A percentile compares a stretch with the other conserved stretches of the same genome.
These are phyloP conservation scores for Diaporthe sp. DNA, from an alignment of 2,329 filamentous ascomycete species.

Conservation along the genomic window DNA sequence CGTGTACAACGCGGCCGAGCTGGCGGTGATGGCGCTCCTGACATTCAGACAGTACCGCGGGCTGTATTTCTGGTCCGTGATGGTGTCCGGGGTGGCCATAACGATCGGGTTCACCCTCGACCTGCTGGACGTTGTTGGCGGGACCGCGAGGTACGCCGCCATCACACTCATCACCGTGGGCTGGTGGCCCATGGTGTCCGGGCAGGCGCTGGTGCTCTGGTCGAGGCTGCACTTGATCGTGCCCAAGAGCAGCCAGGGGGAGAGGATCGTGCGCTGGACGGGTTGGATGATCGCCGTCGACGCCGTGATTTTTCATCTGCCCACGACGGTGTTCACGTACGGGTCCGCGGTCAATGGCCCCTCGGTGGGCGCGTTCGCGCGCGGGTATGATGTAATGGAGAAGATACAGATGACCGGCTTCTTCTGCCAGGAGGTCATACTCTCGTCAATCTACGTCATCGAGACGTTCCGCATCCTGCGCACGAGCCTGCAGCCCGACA, in stretches of 20 bases:
- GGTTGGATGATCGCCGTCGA: conserved; percentile 19
- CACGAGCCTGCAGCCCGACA: conserved; percentile 14
- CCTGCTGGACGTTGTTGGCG: neutral
- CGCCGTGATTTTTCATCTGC: conserved; percentile 8
- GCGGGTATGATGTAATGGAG: conserved; percentile 27
- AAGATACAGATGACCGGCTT: conserved; percentile 29
- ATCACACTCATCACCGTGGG: conserved; percentile 25
- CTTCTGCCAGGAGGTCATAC: conserved; percentile 21
- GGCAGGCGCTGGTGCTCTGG: conserved; percentile 27
- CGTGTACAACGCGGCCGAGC: conserved; percentile 22
- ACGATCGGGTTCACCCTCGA: conserved; percentile 21
- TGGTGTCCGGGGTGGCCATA: conserved; percentile 19
- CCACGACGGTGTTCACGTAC: conserved; percentile 29
- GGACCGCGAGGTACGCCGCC: conserved; percentile 1
- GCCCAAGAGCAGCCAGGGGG: neutral
- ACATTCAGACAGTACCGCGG: conserved; percentile 26
- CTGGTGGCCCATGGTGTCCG: conserved; percentile 29
- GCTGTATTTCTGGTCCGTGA: conserved; percentile 23
- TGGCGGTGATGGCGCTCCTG: conserved; percentile 2
- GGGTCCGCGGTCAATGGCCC: neutral
- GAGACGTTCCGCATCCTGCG: conserved; percentile 22
- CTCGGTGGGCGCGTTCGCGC: neutral
- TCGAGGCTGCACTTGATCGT: conserved; percentile 26
- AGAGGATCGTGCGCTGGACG: conserved; percentile 9
- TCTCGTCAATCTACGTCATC: conserved; percentile 24